Evolutionary conservation across 768 basidiomycete species (phyloP).

Genomic region (Boletus insuetus): DNA sequence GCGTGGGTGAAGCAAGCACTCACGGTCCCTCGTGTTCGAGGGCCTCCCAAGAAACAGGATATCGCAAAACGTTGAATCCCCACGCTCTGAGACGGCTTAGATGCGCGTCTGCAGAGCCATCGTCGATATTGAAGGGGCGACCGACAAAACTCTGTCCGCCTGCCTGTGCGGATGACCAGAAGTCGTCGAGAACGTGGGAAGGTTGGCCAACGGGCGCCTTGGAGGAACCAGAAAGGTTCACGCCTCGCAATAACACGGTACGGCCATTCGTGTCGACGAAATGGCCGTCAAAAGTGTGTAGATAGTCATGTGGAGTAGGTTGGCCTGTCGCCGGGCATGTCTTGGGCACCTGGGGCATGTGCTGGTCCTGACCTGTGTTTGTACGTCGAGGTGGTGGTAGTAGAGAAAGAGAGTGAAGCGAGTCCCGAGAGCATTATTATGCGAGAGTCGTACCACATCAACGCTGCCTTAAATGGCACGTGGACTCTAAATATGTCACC

Average conservation of each 20-base stretch:
- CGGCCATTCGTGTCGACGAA: conserved; percentile 77
- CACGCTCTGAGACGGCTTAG: conserved; percentile 82
- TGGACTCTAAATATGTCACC: not conserved
- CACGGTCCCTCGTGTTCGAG: conserved; percentile 94
- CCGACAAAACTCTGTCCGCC: conserved; percentile 72
- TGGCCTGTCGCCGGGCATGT: conserved; percentile 19
- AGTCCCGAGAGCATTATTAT: not conserved
- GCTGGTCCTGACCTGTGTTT: not conserved
- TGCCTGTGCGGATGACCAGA: conserved; percentile 78
- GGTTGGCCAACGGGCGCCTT: conserved; percentile 79
- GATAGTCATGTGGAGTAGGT: conserved; percentile 32
- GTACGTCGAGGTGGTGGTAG: not conserved
- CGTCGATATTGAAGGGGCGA: conserved; percentile 79
- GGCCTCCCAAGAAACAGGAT: conserved; percentile 92
- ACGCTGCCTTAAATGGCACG: conserved; percentile 10
- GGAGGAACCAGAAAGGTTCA: conserved; percentile 87
- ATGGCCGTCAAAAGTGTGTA: conserved; percentile 64
- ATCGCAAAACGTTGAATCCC: conserved; percentile 88
- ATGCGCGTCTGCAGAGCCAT: conserved; percentile 83
- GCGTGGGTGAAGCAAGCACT: conserved; percentile 38
- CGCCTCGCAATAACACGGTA: conserved; percentile 84
- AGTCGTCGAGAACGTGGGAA: conserved; percentile 64
- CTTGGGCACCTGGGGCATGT: conserved; percentile 22
- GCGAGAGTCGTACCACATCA: conserved; percentile 20
- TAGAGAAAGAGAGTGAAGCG: not conserved